Base-by-base conservation (phyloP, 2,329 filamentous ascomycete genomes). In the Alternaria arbusti region DNA sequence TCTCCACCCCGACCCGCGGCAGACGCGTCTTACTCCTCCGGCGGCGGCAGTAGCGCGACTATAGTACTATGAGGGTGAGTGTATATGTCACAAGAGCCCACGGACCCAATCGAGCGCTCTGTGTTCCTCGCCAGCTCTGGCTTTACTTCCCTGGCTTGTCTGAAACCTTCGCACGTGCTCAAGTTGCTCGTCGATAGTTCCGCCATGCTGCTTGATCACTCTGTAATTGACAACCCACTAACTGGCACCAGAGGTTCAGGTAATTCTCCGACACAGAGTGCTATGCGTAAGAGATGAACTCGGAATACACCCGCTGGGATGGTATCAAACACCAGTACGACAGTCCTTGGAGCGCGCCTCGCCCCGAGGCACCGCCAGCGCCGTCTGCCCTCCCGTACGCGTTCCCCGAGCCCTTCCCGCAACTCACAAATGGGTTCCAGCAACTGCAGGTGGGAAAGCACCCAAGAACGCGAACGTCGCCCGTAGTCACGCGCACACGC, bases 221-320 rank as follows among this genome's bases (percentile, higher is more conserved):
- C 40, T 40, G 22, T 32, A 44, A 44, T 28, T 15, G 59, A 59
- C 54, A 47, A 44, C 44, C 47, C 61, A 65, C 76, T 79, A 70
- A 79, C 70, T 65, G 68, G 62, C 64, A 56, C 63, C 63, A 69
- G 70, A 67, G 64, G 60, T 63, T 57, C 56, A 64, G 65, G 63
- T 77, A 72, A 64, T 58, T 51, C 55, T 26, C 50, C 59, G 58
- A 64, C 70, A 54, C 65, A 63, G 65, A 74, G 65, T 74, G 69
- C 70, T 74, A 80, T 80, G 77, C 74, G 67, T 65, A 75, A 71
- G 77, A 78, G 69, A 79, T 79, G 77, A 78, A 74, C 61, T 74
- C 75, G 58, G 77, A 79, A 65, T 75, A 73, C 64, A 71, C 72
- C 67, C 74, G 70, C 65, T 76, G 76, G 74, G 74, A 79, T 68